Conservation (phyloP, 2,329 filamentous ascomycete genomes). For the Bipolaris bicolor region DNA sequence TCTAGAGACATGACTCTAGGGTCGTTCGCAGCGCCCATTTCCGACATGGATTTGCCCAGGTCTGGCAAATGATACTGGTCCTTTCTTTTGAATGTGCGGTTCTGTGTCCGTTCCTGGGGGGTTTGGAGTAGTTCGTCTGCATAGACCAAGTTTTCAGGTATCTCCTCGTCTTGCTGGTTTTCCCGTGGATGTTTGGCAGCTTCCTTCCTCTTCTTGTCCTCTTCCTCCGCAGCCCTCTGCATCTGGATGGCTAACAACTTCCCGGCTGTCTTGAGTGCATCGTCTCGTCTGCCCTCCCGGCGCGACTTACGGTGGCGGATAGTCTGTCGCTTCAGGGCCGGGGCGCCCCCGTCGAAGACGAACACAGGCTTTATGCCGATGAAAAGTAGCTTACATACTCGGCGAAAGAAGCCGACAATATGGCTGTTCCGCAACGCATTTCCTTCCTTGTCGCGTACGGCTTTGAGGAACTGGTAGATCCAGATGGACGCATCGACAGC, state of each 20-base stretch:
- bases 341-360: conserved; percentile 96
- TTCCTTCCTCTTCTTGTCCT: conserved; percentile 69
- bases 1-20: conserved; percentile 95
- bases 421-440: conserved; percentile 96
- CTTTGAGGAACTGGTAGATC: conserved; percentile 99
- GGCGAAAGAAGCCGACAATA: conserved; percentile 95
- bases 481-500: conserved; percentile 98
- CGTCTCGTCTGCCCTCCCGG: conserved; percentile 86
- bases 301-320: conserved; percentile 78
- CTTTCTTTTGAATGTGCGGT: conserved; percentile 82
- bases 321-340: conserved; percentile 87
- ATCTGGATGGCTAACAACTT: conserved; percentile 94
- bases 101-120: conserved; percentile 73
- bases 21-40: conserved; percentile 89
- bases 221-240: conserved; percentile 87
- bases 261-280: conserved; percentile 89
- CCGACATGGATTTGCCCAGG: conserved; percentile 74
- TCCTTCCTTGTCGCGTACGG: conserved; percentile 96
- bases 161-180: conserved; percentile 68
- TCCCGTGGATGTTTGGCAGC: conserved; percentile 47
- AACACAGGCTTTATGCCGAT: conserved; percentile 97
- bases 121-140: conserved; percentile 88
- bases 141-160: conserved; percentile 81
- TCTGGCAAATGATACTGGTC: conserved; percentile 96
- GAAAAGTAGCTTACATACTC: conserved; percentile 97